Evolutionary conservation across 1,139 yeast genomes (phyloP).

Genomic region (Meyerozyma smithsonii): DNA sequence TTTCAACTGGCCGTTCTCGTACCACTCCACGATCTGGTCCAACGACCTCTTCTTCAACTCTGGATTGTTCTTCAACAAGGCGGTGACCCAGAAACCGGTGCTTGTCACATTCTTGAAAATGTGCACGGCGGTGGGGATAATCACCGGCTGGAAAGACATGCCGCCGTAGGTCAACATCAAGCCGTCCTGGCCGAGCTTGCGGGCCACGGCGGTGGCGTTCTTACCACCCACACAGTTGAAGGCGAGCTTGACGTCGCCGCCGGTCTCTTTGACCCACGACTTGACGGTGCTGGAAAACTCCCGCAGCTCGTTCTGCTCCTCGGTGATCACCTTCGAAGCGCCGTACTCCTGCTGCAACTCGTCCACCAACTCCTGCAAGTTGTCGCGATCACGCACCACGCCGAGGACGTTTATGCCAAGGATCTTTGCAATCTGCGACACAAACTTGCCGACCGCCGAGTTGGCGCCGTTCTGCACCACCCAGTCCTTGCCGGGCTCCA

Average conservation of each 20-base stretch:
- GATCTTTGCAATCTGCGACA: slow-evolving; percentile 76
- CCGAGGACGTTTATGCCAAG: slow-evolving; percentile 80
- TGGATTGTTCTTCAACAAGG: slow-evolving; percentile 62
- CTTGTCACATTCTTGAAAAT: slow-evolving; percentile 85
- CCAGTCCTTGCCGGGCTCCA: slow-evolving; percentile 76
- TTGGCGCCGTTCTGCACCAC: slow-evolving; percentile 95
- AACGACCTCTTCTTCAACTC: slow-evolving; percentile 59
- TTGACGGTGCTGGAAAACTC: slow-evolving; percentile 60
- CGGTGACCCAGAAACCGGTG: slow-evolving; percentile 92
- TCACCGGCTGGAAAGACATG: slow-evolving; percentile 93
- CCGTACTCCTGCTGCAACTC: slow-evolving; percentile 58
- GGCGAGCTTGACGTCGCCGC: slow-evolving; percentile 63
- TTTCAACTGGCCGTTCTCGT: slow-evolving; percentile 54
- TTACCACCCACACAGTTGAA: slow-evolving; percentile 93
- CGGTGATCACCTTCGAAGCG: slow-evolving; percentile 88
- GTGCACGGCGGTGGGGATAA: slow-evolving; percentile 79
- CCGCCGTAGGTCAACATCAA: slow-evolving; percentile 92
- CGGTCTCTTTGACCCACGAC: slow-evolving; percentile 54
- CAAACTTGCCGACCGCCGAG: slow-evolving; percentile 93
- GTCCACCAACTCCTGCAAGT: slow-evolving; percentile 57
- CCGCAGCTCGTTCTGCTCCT: slow-evolving; percentile 69
- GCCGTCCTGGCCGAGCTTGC: slow-evolving; percentile 67
- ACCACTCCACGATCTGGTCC: slow-evolving; percentile 57
- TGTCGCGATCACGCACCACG: slow-evolving; percentile 80
- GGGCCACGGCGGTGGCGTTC: slow-evolving; percentile 72